phyloP scores from a whole-genome alignment of 192 early-diverging fungal species.

The Rhizoclosmatium globosum region DNA sequence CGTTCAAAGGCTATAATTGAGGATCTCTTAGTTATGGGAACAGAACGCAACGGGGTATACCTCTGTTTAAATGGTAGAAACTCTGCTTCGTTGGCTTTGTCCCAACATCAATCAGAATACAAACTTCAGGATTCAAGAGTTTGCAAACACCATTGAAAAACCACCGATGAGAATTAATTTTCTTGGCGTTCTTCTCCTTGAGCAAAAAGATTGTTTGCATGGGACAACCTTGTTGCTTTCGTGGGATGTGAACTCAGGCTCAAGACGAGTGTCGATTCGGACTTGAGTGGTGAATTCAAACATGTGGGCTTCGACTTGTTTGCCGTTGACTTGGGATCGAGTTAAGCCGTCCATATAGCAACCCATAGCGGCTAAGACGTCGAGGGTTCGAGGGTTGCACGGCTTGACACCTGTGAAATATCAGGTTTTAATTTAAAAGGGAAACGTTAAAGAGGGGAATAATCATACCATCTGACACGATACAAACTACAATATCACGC shows the following conservation, averaged over 20 bases:
- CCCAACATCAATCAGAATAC: slow-evolving; percentile 72
- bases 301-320: slow-evolving; percentile 59
- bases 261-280: slow-evolving; percentile 67
- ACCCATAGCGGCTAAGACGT: slow-evolving; percentile 72
- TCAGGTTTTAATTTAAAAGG: background rate
- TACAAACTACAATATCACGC: slow-evolving; percentile 75
- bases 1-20: slow-evolving; percentile 70
- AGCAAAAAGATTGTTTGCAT: slow-evolving; percentile 81
- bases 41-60: slow-evolving; percentile 13
- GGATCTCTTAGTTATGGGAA: background rate
- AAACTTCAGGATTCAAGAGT: slow-evolving; percentile 57
- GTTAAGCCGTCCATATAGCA: slow-evolving; percentile 59
- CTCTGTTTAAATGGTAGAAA: slow-evolving; percentile 76
- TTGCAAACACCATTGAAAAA: slow-evolving; percentile 64
- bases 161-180: slow-evolving; percentile 80
- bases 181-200: slow-evolving; percentile 93
- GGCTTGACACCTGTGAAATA: slow-evolving; percentile 61
- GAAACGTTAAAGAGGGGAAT: background rate
- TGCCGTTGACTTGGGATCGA: slow-evolving; percentile 48
- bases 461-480: slow-evolving; percentile 76
- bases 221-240: slow-evolving; percentile 14
- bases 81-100: slow-evolving; percentile 73
- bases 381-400: slow-evolving; percentile 77
- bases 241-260: slow-evolving; percentile 34
- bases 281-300: slow-evolving; percentile 64